Percentiles rank a stretch among this genome's conserved stretches.
These are phyloP conservation scores for Alternaria ventricosa DNA, from an alignment of 2,329 filamentous ascomycete genomes.

Conservation along the genomic window DNA sequence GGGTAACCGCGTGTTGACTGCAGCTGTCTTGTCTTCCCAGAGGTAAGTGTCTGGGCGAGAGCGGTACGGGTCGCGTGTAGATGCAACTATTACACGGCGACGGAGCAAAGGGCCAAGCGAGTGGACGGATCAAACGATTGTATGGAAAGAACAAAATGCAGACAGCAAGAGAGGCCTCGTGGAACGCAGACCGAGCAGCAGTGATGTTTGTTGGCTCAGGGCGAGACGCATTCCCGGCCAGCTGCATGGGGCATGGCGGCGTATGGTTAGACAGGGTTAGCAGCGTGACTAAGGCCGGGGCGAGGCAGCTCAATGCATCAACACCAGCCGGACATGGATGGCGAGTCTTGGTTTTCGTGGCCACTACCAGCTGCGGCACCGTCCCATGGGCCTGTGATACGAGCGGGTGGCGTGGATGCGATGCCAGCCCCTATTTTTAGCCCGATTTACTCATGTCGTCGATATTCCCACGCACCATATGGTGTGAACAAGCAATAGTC, in stretches of 20 bases:
- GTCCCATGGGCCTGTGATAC: constrained; percentile 24
- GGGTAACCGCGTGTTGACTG: constrained; percentile 27
- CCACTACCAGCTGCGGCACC: constrained; percentile 24
- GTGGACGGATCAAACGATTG: constrained; percentile 34
- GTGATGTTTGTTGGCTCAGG: constrained; percentile 26
- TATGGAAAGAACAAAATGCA: constrained; percentile 34
- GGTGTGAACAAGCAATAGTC: not conserved
- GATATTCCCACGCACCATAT: not conserved
- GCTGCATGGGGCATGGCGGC: constrained; percentile 19
- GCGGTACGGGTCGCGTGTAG: not conserved
- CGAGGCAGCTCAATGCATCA: constrained; percentile 11
- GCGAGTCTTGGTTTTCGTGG: constrained; percentile 23
- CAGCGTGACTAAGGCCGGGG: not conserved
- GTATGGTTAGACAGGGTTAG: constrained; percentile 25
- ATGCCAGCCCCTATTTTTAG: constrained; percentile 30
- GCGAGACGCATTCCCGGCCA: constrained; percentile 31
- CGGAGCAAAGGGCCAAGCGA: constrained; percentile 25
- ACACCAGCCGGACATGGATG: constrained; percentile 23
- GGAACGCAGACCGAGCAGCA: constrained; percentile 18
- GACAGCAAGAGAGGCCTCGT: constrained; percentile 18
- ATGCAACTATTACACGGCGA: not conserved
- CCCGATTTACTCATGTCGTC: constrained; percentile 8
- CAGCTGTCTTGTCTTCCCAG: constrained; percentile 14
- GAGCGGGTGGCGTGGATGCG: constrained; percentile 22
- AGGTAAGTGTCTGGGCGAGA: not conserved